Conservation (phyloP, 2,329 filamentous ascomycete species). For the Fusarium vanettenii region DNA sequence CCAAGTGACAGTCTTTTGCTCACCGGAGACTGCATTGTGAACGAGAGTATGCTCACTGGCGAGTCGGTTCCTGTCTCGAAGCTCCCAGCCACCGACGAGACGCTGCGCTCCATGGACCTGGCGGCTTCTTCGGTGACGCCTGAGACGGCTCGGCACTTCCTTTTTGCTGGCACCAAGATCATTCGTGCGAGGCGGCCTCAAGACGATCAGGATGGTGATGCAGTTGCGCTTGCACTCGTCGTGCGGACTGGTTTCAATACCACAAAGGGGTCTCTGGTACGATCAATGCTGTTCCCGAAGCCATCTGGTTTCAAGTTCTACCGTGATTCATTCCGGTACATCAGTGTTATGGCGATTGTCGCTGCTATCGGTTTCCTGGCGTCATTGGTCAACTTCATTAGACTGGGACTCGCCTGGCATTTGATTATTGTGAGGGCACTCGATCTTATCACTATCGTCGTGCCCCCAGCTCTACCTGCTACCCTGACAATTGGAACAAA, state of each 20-base stretch:
- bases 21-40: constrained; percentile 96
- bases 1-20: constrained; percentile 93
- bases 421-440: constrained; percentile 91
- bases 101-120: constrained; percentile 80
- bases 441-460: constrained; percentile 97
- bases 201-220: constrained; percentile 86
- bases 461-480: constrained; percentile 92
- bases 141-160: constrained; percentile 86
- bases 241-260: constrained; percentile 97
- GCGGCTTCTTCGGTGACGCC: constrained; percentile 85
- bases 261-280: constrained; percentile 93
- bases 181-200: constrained; percentile 90
- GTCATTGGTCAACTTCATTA: constrained; percentile 93
- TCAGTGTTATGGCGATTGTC: constrained; percentile 92
- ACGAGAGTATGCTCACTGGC: constrained; percentile 98
- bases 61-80: constrained; percentile 98
- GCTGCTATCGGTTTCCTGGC: constrained; percentile 88
- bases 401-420: constrained; percentile 85
- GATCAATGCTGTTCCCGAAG: constrained; percentile 98
- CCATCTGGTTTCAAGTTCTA: constrained; percentile 99
- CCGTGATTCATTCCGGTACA: constrained; percentile 96
- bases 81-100: constrained; percentile 82
- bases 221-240: constrained; percentile 90
- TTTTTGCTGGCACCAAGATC: constrained; percentile 96
- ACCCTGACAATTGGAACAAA: constrained; percentile 97